These are phyloP conservation scores for Myochromella boudieri DNA, from an alignment of 768 basidiomycete genomes.

Conservation along the genomic window DNA sequence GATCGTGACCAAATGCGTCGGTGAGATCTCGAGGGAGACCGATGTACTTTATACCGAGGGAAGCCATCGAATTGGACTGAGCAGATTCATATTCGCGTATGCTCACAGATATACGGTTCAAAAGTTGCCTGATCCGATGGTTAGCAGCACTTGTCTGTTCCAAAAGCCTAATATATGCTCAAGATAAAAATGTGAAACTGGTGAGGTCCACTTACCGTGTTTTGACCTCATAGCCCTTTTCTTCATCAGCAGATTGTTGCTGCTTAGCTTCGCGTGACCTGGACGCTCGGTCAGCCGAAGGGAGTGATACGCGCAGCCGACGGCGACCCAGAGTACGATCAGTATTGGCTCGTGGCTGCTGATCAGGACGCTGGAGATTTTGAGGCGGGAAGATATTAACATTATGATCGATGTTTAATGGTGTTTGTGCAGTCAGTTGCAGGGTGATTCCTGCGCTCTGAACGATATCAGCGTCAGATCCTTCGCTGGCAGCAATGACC, in stretches of 20 bases:
- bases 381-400: conserved; percentile 1
- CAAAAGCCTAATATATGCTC: conserved; percentile 51
- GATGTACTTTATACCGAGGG: conserved; percentile 45
- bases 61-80: conserved; percentile 49
- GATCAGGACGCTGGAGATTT: not conserved
- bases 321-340: conserved; percentile 29
- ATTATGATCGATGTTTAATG: conserved; percentile 9
- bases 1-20: conserved; percentile 77
- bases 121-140: conserved; percentile 62
- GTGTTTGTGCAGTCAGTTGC: conserved; percentile 10
- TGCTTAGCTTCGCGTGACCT: conserved; percentile 29
- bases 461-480: conserved; percentile 7
- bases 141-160: conserved; percentile 63
- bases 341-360: conserved; percentile 36
- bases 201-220: conserved; percentile 49
- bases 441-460: conserved; percentile 8
- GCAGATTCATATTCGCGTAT: conserved; percentile 67
- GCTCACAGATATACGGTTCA: conserved; percentile 61
- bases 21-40: conserved; percentile 64
- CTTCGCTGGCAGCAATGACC: conserved; percentile 9
- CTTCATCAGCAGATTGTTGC: conserved; percentile 44
- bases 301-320: conserved; percentile 26
- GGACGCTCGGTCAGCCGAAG: conserved; percentile 21
- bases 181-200: no score
- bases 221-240: conserved; percentile 57